Evolutionary conservation across 768 basidiomycete genomes (phyloP), one percentile per base, ranked within the genome.

Genomic region (Suillus placidus): DNA sequence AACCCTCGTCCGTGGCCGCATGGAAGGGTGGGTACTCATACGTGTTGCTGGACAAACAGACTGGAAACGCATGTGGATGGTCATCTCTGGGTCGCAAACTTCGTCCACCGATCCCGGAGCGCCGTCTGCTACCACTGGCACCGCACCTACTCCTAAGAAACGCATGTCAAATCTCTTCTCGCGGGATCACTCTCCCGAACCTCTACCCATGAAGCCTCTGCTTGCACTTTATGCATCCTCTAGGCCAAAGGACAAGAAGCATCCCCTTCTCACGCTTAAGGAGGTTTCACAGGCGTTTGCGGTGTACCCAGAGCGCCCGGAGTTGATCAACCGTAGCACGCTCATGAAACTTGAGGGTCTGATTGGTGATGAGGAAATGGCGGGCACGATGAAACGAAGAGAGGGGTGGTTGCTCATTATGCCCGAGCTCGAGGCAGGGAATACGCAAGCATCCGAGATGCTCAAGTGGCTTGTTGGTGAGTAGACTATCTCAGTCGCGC

Each of bases 31-130:
- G 92, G 91, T 94, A 20, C 87, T 90, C 70, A 84, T 95, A 55
- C 89, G 97, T 54, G 83, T 98, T 45, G 91, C 95, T n/a, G 96
- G 97, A n/a, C 94, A 95, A 71, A 95, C 93, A 0, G 95, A 97
- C 70, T 99, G 97, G 97, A 95, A 95, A 75, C 85, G 88, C 49
- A 83, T 95, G 54, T 99, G 94, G 92, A 87, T 93, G 82, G 85
- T 90, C 7, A 80, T 97, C 6, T 81, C 80, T 66, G 85, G 83
- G 6, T 71, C 76, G n/a, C 78, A 79, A 43, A 71, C 67, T 61
- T 38, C 72, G 68, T 49, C 76, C 66, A 67, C 69, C 18, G 77
- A 78, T 52, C 73, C 71, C 32, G 64, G 66, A 63, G 66, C 68
- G 23, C 74, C 64, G 23, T 69, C 72, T 66, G 66, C 64, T 51